Conservation (phyloP, 148 eudicot species). For the Vaccinium corymbosum region DNA sequence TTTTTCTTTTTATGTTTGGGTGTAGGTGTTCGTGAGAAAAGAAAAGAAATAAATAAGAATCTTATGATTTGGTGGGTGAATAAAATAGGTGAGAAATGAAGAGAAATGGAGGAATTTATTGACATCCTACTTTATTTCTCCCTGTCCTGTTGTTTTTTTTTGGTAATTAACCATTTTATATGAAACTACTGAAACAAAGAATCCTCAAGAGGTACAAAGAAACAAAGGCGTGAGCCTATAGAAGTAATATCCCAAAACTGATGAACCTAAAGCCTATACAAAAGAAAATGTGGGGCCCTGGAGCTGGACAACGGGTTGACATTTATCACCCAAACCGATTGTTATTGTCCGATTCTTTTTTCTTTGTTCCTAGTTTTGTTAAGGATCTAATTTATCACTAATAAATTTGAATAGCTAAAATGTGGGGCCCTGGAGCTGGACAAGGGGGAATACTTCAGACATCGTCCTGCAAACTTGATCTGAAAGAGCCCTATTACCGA, state of each 20-base stretch:
- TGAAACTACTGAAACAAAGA: too few relatives aligned
- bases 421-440: slow-evolving; percentile 94
- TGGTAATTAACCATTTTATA: too few relatives aligned
- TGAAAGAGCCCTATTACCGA: slow-evolving; percentile 95
- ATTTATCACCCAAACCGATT: not conserved
- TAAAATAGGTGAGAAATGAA: not conserved
- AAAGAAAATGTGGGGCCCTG: too few relatives aligned
- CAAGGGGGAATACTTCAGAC: slow-evolving; percentile 87
- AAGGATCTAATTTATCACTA: slow-evolving; percentile 18
- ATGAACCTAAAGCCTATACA: too few relatives aligned
- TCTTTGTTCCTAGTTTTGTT: not conserved
- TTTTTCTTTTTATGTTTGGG: not conserved
- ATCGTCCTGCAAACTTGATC: slow-evolving; percentile 83
- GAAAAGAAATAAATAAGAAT: not conserved
- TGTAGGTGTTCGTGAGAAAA: not conserved
- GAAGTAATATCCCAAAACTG: too few relatives aligned
- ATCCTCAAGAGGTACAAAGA: too few relatives aligned
- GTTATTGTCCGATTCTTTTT: not conserved
- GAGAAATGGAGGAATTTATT: not conserved
- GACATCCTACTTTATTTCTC: not conserved
- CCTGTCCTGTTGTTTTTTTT: too few relatives aligned
- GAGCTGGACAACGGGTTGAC: not conserved
- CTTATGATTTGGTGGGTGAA: not conserved
- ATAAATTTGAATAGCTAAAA: slow-evolving; percentile 58
- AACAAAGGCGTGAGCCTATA: too few relatives aligned